Base-by-base conservation (phyloP, 2,329 filamentous ascomycete species). In the Waltergamsia citrina region DNA sequence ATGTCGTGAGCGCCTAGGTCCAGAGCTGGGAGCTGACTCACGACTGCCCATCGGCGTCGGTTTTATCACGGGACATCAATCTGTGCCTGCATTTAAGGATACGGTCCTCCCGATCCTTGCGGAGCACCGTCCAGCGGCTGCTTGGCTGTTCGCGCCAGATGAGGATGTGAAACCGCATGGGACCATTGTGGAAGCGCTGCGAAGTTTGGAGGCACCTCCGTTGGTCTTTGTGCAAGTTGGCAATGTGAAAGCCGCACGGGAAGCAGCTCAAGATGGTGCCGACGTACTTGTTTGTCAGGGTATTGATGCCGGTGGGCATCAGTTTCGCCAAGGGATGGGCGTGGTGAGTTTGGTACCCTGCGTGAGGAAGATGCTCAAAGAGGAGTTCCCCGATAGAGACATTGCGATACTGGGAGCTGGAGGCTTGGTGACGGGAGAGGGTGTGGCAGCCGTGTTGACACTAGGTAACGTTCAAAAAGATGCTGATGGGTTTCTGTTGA, bases 121-220 rank as follows among this genome's bases (percentile, higher is more conserved):
- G 17, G 55, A 60, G 39, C 67, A 76, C 50, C 54, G 53, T 0
- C 76, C 78, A 2, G 68, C 67, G 3, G 78, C 74, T 1, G 61
- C 78, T 7, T 84, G 79, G 79, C 64, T 84, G 30, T 83, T 82
- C 46, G 78, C 78, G 3, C 74, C 76, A 3, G 54, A 60, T 21
- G 56, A 60, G 5, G 50, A 62, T 12, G 23, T 58, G 15, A 54
- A 60, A 12, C 56, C 59, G 9, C 55, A 62, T 34, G 42, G 37
- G 6, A 44, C 36, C 33, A 57, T 67, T 28, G 53, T 67, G 23
- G 39, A 45, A 31, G 50, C 51, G 3, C 39, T 63, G 20, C 56
- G 55, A 37, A 31, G 14, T 5, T 36, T 53, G 11, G 43, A 33
- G 6, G 33, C 42, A 5, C 54, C 46, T 26, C 59, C 69, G 41